Base-by-base conservation (phyloP, 140 eudicot species). In the Senecio squalidus region DNA sequence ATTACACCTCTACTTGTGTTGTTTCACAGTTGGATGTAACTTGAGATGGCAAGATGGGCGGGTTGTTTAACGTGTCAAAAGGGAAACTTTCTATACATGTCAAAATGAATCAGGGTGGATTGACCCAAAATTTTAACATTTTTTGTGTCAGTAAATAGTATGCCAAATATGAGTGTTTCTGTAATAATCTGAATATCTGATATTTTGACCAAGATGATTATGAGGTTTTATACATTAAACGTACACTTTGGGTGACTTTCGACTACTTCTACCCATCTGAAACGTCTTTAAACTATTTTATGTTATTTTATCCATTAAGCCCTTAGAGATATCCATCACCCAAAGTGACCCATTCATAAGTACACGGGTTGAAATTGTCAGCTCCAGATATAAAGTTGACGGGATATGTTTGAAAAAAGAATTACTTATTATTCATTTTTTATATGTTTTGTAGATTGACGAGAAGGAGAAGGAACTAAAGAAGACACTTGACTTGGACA, bases 401-500 rank as follows among this genome's bases (percentile, higher is more conserved):
- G n/a, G n/a, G n/a, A n/a, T n/a, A n/a, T n/a, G n/a, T n/a, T n/a
- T n/a, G n/a, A n/a, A n/a, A n/a, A n/a, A n/a, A n/a, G n/a, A n/a
- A n/a, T n/a, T 45, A 4, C 14, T 61, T 38, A 59, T 45, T 30
- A 0, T 27, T 55, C 9, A 9, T 7, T 16, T 34, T 24, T 9
- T 38, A 51, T 9, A 70, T 21, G 9, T n/a, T 53, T 21, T 69
- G 71, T 70, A 91, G 98, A 74, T 91, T 33, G 94, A 86, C 73
- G 82, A 31, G 75, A 91, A 91, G 85, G 98, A 86, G 80, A 91
- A 72, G 76, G 94, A 83, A 72, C 70, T 91, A 45, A 88, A 84
- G 79, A 70, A 80, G 73, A 85, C 70, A 55, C 89, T 91, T 9
- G 96, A 91, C 69, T 74, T 91, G 73, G 94, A 91, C 55, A 81